Evolutionary conservation across 2,329 filamentous ascomycete species (phyloP).

Genomic region (Rhynchosporium agropyri): DNA sequence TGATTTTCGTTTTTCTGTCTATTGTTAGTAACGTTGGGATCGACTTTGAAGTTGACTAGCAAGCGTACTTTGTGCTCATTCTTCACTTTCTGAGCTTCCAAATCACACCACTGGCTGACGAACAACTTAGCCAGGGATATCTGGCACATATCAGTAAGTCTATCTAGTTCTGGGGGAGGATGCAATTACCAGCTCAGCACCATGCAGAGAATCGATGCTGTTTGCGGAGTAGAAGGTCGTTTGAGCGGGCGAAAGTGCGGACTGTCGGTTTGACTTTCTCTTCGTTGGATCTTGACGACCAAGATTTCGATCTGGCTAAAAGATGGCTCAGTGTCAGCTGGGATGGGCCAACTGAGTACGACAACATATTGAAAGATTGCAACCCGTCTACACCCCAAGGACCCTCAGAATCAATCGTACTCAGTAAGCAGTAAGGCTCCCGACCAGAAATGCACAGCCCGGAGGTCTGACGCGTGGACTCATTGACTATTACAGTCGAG

Average conservation of each 20-base stretch:
- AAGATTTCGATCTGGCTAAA: background rate
- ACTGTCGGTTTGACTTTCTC: background rate
- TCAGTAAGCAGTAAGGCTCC: slow-evolving; percentile 8
- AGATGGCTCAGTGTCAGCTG: slow-evolving; percentile 11
- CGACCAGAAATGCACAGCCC: background rate
- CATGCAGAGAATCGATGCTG: background rate
- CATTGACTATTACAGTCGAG: slow-evolving; percentile 3
- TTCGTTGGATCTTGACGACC: background rate
- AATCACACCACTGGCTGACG: no score
- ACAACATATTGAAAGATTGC: slow-evolving; percentile 11
- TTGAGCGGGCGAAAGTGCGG: background rate
- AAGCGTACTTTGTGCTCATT: no score
- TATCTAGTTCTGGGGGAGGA: no score
- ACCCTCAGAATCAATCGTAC: background rate
- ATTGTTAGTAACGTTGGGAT: no score
- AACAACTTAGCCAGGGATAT: no score
- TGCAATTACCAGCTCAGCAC: no score
- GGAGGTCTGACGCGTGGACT: background rate
- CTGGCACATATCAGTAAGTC: no score
- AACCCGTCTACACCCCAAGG: slow-evolving; percentile 3
- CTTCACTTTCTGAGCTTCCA: no score
- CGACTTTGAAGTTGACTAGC: no score
- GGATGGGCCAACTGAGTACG: slow-evolving; percentile 9
- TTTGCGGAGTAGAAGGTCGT: background rate
- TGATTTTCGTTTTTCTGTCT: no score